These are phyloP conservation scores for Castanea mollissima DNA, from an alignment of 306 rosid species.

Conservation along the genomic window DNA sequence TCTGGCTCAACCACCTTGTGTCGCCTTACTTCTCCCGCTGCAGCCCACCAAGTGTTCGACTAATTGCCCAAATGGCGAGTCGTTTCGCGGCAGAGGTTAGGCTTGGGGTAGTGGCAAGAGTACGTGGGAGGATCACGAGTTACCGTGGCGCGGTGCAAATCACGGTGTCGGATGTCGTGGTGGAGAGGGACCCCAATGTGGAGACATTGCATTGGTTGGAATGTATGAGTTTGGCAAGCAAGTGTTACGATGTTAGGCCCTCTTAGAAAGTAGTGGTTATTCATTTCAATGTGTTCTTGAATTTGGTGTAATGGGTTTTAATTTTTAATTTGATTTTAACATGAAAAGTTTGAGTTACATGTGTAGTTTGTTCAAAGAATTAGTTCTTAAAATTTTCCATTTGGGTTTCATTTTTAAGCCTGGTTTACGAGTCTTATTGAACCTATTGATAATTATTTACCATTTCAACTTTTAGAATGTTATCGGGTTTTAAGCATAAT, in stretches of 20 bases:
- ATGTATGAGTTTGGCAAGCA: constrained; percentile 57
- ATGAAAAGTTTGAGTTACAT: no score
- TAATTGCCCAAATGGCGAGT: constrained; percentile 35
- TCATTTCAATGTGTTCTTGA: background rate
- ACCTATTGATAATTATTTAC: no score
- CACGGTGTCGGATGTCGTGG: constrained; percentile 66
- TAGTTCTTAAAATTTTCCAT: background rate
- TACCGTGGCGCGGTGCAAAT: constrained; percentile 58
- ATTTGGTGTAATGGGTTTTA: background rate
- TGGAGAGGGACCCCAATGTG: constrained; percentile 69
- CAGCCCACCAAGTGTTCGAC: constrained; percentile 40
- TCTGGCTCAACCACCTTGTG: constrained; percentile 71
- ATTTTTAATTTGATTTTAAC: background rate
- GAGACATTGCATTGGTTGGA: constrained; percentile 76
- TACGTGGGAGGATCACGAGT: constrained; percentile 53
- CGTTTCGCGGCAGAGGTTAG: constrained; percentile 33
- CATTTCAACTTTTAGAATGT: no score
- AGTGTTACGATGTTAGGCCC: constrained; percentile 45
- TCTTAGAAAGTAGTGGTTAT: background rate
- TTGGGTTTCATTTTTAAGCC: background rate
- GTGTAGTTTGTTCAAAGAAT: background rate
- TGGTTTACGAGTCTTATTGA: background rate
- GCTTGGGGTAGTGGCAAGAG: constrained; percentile 57
- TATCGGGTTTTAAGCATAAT: no score
- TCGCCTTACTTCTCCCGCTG: constrained; percentile 53